These are phyloP conservation scores for Eucalyptus erythrocorys DNA, from an alignment of 345 rosid genomes.

Conservation along the genomic window DNA sequence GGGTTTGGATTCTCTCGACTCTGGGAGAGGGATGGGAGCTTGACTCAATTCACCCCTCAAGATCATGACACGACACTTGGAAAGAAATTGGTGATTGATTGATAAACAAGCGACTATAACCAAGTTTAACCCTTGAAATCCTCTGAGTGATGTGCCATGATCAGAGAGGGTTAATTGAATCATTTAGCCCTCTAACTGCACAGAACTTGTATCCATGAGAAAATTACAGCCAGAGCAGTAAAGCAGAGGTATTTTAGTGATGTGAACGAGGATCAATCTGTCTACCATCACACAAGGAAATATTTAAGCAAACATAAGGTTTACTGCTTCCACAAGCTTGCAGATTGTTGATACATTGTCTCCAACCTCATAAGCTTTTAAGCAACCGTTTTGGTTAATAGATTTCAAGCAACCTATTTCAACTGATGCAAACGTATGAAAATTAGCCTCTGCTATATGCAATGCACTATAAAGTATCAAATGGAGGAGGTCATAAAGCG, in stretches of 20 bases:
- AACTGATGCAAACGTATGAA: background rate
- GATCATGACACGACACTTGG: background rate
- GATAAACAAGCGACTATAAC: background rate
- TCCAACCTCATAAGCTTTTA: background rate
- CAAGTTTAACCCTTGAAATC: background rate
- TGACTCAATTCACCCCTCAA: background rate
- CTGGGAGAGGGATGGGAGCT: background rate
- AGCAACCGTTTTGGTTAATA: background rate
- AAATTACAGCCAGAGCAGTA: background rate
- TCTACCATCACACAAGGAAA: background rate
- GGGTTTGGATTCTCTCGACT: background rate
- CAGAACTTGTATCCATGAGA: background rate
- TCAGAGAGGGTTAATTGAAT: background rate
- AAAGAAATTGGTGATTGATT: background rate
- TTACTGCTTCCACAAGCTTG: background rate
- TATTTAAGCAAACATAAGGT: background rate
- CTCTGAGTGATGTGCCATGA: background rate
- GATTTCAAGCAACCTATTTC: rapidly evolving
- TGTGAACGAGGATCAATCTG: background rate
- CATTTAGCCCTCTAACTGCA: background rate
- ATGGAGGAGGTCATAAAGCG: background rate
- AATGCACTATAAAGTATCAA: background rate
- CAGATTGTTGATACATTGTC: background rate
- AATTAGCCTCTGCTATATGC: background rate
- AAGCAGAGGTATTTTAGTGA: background rate